These are phyloP conservation scores for Phytophthora cajani DNA, from an alignment of 352 stramenopile genomes.

Conservation along the genomic window DNA sequence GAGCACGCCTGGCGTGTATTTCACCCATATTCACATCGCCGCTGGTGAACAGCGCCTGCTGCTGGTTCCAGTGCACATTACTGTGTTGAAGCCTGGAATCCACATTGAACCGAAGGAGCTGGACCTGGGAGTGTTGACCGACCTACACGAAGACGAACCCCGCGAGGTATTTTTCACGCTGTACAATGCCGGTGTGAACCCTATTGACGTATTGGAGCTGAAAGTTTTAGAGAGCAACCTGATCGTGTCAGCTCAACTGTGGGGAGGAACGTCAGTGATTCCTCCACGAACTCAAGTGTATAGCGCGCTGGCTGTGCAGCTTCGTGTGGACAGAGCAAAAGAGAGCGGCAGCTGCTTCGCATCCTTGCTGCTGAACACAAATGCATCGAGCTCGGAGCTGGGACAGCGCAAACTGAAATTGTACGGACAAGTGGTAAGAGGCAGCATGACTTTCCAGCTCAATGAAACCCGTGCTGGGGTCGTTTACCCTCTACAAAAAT, in stretches of 20 bases:
- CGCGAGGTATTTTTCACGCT: slow-evolving; percentile 42
- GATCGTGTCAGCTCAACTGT: slow-evolving; percentile 38
- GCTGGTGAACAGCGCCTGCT: slow-evolving; percentile 23
- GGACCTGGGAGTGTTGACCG: slow-evolving; percentile 45
- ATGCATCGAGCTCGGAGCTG: slow-evolving; percentile 35
- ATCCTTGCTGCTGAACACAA: slow-evolving; percentile 49
- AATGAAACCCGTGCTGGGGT: slow-evolving; percentile 46
- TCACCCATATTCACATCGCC: slow-evolving; percentile 48
- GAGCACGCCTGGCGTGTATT: slow-evolving; percentile 32
- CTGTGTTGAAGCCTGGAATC: slow-evolving; percentile 47
- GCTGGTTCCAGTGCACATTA: slow-evolving; percentile 45
- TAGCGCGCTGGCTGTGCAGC: slow-evolving; percentile 41
- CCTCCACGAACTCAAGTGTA: slow-evolving; percentile 42
- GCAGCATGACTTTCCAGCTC: slow-evolving; percentile 35
- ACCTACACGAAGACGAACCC: slow-evolving; percentile 30
- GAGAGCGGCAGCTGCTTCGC: slow-evolving; percentile 23
- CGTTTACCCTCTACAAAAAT: slow-evolving; percentile 28
- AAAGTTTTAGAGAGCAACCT: slow-evolving; percentile 40
- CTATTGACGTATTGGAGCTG: slow-evolving; percentile 50
- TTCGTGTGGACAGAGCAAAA: slow-evolving; percentile 27
- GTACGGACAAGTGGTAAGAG: slow-evolving; percentile 34
- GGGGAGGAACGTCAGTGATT: slow-evolving; percentile 39
- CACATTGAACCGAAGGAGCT: slow-evolving; percentile 44
- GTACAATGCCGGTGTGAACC: slow-evolving; percentile 46
- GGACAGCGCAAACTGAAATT: slow-evolving; percentile 36